A percentile compares a stretch with the other conserved stretches of the same genome.
These are phyloP conservation scores for Xylariaceae sp. DNA, from an alignment of 2,329 filamentous ascomycete species.

Conservation along the genomic window DNA sequence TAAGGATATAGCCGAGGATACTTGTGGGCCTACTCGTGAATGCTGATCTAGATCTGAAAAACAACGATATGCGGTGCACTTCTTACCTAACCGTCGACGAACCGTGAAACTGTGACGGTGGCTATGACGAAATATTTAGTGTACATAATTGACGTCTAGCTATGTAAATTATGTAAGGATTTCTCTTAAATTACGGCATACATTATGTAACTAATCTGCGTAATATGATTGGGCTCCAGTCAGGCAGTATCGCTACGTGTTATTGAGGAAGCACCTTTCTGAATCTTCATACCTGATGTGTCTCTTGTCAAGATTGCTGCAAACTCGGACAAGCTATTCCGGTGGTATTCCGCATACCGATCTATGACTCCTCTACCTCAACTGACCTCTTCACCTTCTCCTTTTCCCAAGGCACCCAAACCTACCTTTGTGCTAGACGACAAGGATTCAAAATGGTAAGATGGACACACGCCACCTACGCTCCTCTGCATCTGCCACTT, in stretches of 20 bases:
- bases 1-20: no score
- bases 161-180: no score
- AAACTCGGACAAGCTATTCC: background rate
- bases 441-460: background rate
- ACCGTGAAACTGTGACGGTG: no score
- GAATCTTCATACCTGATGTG: background rate
- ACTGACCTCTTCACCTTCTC: background rate
- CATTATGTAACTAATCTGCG: background rate
- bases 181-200: no score
- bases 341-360: background rate
- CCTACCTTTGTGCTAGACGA: background rate
- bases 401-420: background rate
- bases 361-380: background rate
- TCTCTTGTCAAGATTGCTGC: background rate
- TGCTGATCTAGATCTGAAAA: no score
- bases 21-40: no score
- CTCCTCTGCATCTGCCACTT: background rate
- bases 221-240: no score
- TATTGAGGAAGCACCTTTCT: background rate
- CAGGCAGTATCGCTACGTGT: no score
- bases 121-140: no score
- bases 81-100: no score
- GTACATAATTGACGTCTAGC: no score
- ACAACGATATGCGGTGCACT: no score
- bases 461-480: background rate